A percentile compares a stretch with the other conserved stretches of the same genome.
Conservation (phyloP, 2,329 filamentous ascomycete species). For the Paecilomyces variotii region DNA sequence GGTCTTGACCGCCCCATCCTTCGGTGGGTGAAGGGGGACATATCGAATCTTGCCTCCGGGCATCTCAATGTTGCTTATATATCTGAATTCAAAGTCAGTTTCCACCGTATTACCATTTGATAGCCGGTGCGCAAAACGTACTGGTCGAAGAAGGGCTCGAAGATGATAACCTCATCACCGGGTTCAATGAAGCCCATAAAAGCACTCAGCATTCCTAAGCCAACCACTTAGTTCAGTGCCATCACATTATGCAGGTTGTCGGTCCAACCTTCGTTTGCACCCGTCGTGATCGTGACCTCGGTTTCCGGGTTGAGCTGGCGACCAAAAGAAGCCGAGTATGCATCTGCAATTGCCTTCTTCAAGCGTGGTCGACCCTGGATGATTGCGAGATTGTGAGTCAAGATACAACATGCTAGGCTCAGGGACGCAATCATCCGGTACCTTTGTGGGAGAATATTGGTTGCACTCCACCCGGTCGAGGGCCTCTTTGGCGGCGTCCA, state of each 20-base stretch:
- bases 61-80: constrained; percentile 99
- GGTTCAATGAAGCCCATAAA: constrained; percentile 97
- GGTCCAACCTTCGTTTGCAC: constrained; percentile 40
- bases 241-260: neutral
- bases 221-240: constrained; percentile 1
- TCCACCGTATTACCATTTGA: neutral
- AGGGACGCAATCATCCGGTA: constrained; percentile 15
- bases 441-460: constrained; percentile 92
- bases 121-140: constrained; percentile 44
- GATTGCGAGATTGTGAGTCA: constrained; percentile 2
- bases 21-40: constrained; percentile 85
- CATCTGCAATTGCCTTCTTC: constrained; percentile 85
- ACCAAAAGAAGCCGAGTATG: constrained; percentile 86
- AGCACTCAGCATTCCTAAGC: constrained; percentile 75
- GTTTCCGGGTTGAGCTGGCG: constrained; percentile 75
- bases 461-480: constrained; percentile 93
- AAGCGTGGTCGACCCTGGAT: constrained; percentile 69
- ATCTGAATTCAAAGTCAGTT: constrained; percentile 38
- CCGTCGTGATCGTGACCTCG: constrained; percentile 88
- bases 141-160: constrained; percentile 99
- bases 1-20: constrained; percentile 67
- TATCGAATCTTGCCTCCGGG: constrained; percentile 90
- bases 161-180: constrained; percentile 93
- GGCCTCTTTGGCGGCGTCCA: constrained; percentile 83
- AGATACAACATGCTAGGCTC: neutral